phyloP scores from a whole-genome alignment of 176 grass and related monocot genomes.

The Cenchrus fungigraminus region DNA sequence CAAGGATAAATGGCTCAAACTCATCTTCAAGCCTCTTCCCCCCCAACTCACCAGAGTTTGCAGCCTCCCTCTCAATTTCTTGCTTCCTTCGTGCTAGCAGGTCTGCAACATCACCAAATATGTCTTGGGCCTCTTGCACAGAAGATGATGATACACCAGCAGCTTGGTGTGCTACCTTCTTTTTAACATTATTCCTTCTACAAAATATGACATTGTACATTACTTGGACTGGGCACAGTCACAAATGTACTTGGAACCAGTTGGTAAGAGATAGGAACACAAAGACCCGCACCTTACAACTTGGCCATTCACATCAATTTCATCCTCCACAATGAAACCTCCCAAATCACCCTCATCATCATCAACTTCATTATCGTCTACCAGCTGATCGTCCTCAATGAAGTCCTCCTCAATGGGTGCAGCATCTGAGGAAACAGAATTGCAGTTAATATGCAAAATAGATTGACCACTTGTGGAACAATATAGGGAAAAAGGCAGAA shows the following conservation, averaged over 20 bases:
- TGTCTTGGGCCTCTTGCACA: constrained; percentile 89
- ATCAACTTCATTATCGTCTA: constrained; percentile 64
- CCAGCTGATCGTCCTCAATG: constrained; percentile 67
- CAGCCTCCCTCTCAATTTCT: constrained; percentile 72
- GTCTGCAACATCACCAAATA: constrained; percentile 99
- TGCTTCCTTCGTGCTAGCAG: constrained; percentile 73
- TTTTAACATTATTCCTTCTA: constrained; percentile 72
- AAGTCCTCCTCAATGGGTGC: constrained; percentile 77
- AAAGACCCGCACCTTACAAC: constrained; percentile 58
- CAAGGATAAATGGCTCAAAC: constrained; percentile 96
- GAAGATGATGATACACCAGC: constrained; percentile 90
- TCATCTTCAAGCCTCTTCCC: constrained; percentile 84
- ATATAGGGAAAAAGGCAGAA: background rate
- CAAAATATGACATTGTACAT: background rate
- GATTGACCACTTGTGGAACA: background rate
- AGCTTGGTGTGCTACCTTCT: constrained; percentile 67
- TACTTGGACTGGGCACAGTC: background rate
- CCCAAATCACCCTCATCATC: constrained; percentile 97
- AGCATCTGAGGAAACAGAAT: constrained; percentile 47
- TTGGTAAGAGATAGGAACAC: constrained; percentile 2
- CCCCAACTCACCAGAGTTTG: constrained; percentile 39
- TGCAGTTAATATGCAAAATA: constrained; percentile 16
- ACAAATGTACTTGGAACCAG: background rate
- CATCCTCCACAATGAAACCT: constrained; percentile 94
- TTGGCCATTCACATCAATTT: constrained; percentile 87